These are phyloP conservation scores for Leptoxyphium fumago DNA, from an alignment of 2,329 filamentous ascomycete species.

Conservation along the genomic window DNA sequence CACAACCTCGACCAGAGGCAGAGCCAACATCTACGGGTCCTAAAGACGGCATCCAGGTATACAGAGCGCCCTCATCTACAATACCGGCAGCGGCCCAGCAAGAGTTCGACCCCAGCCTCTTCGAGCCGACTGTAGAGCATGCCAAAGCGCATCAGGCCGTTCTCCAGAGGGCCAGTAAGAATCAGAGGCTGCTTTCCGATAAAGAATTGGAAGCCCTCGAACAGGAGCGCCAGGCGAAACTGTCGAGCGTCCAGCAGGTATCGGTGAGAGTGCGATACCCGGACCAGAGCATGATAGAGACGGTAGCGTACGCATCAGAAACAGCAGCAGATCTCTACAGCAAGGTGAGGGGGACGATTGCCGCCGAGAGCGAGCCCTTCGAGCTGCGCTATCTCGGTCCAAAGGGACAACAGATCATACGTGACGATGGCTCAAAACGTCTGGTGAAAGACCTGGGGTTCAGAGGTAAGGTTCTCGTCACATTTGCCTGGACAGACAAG, in stretches of 20 bases:
- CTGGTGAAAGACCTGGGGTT: constrained; percentile 65
- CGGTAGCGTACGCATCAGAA: constrained; percentile 52
- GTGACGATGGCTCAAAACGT: constrained; percentile 23
- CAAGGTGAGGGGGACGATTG: constrained; percentile 60
- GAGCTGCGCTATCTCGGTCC: constrained; percentile 50
- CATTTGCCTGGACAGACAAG: constrained; percentile 56
- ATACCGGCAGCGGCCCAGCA: constrained; percentile 59
- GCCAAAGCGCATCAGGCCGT: constrained; percentile 60
- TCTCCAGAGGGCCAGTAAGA: constrained; percentile 47
- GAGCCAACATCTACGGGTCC: neutral
- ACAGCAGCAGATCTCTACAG: constrained; percentile 59
- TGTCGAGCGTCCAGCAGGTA: constrained; percentile 52
- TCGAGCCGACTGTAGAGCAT: constrained; percentile 59
- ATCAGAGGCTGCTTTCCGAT: constrained; percentile 69
- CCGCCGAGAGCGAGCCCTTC: constrained; percentile 48
- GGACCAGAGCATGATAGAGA: constrained; percentile 65
- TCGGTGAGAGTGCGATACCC: constrained; percentile 74
- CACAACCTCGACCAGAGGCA: constrained; percentile 2
- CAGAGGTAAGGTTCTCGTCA: constrained; percentile 56
- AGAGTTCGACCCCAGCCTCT: constrained; percentile 58
- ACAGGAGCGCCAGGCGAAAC: constrained; percentile 47
- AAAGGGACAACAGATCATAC: constrained; percentile 17
- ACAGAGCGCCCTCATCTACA: constrained; percentile 57
- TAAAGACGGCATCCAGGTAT: constrained; percentile 35
- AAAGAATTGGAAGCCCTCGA: constrained; percentile 61